These are phyloP conservation scores for Boletus fagicola DNA, from an alignment of 768 basidiomycete genomes.

Conservation along the genomic window DNA sequence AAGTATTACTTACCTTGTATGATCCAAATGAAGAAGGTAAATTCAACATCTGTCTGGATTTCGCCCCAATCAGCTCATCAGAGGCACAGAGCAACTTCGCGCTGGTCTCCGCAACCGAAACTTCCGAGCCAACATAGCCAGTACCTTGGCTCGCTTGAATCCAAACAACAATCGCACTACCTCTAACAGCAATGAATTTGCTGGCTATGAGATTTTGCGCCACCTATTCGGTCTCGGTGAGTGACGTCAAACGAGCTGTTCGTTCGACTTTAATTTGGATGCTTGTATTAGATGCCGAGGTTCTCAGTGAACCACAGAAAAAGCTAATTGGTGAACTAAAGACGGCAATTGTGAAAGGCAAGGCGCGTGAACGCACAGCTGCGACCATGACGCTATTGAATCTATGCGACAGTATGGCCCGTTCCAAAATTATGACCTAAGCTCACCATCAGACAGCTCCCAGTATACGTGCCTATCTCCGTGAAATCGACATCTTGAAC, in stretches of 20 bases:
- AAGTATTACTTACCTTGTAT: constrained; percentile 2
- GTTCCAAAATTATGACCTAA: not conserved
- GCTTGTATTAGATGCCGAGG: not conserved
- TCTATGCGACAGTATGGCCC: not conserved
- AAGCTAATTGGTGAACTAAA: not conserved
- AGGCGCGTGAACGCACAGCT: not conserved
- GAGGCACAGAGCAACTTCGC: not conserved
- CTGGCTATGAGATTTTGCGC: not conserved
- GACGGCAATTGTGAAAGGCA: not conserved
- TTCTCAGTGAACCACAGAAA: not conserved
- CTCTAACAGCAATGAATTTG: too few species aligned
- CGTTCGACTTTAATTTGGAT: not conserved
- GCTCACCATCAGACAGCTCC: not conserved
- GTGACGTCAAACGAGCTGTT: not conserved
- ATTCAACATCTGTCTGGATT: not conserved
- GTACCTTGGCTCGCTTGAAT: not conserved
- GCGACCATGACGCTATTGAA: not conserved
- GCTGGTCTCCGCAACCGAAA: not conserved
- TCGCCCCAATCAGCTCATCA: not conserved
- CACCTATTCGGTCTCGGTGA: not conserved
- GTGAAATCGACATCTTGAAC: not conserved
- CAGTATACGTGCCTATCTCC: not conserved
- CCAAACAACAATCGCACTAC: too few species aligned
- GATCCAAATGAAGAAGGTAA: not conserved
- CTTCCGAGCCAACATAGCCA: not conserved